These are phyloP conservation scores for Penicillium simplicissimum DNA, from an alignment of 495 filamentous ascomycete genomes.

Conservation along the genomic window DNA sequence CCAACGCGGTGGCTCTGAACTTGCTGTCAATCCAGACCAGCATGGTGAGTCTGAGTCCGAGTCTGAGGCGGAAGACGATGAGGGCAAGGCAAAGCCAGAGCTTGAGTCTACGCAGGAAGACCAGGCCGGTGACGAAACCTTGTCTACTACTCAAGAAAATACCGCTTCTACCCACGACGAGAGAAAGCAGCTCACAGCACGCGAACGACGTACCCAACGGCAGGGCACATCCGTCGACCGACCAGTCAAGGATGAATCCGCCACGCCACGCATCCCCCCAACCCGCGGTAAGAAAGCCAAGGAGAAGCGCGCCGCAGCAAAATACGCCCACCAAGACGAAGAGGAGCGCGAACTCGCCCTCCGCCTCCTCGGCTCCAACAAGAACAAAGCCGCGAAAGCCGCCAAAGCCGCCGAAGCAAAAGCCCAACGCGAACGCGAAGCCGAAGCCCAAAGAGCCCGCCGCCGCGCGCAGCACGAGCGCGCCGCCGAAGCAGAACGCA, in stretches of 20 bases:
- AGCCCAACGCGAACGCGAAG: constrained; percentile 59
- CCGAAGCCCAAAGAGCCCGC: constrained; percentile 65
- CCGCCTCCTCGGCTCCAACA: constrained; percentile 73
- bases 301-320: constrained; percentile 80
- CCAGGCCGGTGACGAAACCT: constrained; percentile 16
- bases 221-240: constrained; percentile 44
- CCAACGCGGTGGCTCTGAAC: constrained; percentile 31
- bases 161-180: constrained; percentile 23
- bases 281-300: constrained; percentile 84
- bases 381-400: constrained; percentile 52
- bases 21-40: constrained; percentile 31
- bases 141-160: constrained; percentile 19
- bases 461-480: constrained; percentile 77
- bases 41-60: constrained; percentile 30
- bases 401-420: constrained; percentile 52
- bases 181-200: constrained; percentile 50
- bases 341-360: constrained; percentile 85
- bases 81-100: constrained; percentile 29
- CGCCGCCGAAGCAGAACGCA: constrained; percentile 60
- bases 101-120: constrained; percentile 18
- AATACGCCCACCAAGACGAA: constrained; percentile 94
- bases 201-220: constrained; percentile 51
- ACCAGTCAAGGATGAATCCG: constrained; percentile 17
- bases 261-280: constrained; percentile 28
- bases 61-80: constrained; percentile 28